Conservation (phyloP, 169 alveolate genomes). For the Hepatocystis sp. region DNA sequence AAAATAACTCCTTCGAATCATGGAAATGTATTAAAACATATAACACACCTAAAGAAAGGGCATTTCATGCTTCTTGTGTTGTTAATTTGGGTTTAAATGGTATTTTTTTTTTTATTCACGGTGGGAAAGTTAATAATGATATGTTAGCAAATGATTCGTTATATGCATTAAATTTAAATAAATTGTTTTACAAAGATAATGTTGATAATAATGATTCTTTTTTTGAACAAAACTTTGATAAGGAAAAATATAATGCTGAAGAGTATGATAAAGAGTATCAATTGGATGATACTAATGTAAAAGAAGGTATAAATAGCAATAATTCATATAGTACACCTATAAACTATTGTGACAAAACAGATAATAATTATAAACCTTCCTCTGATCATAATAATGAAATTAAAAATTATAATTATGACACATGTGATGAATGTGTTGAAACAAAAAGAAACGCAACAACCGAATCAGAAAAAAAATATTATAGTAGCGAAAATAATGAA, state of each 20-base stretch:
- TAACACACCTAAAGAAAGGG: constrained; percentile 65
- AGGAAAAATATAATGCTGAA: not conserved
- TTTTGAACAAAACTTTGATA: too few species aligned
- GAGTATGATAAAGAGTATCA: too few species aligned
- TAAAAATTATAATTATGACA: not conserved
- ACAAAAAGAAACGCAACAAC: not conserved
- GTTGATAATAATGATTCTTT: too few species aligned
- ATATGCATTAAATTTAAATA: constrained; percentile 54
- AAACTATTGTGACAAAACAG: too few species aligned
- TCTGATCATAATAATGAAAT: not conserved
- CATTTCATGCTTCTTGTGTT: constrained; percentile 70
- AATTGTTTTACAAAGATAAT: not conserved
- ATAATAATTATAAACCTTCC: not conserved
- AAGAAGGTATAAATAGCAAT: too few species aligned
- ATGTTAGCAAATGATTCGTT: constrained; percentile 28
- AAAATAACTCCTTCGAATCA: constrained; percentile 7
- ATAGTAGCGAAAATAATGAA: not conserved
- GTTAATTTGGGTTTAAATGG: constrained; percentile 62
- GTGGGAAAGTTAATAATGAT: constrained; percentile 62
- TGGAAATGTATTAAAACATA: constrained; percentile 47
- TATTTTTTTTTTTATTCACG: constrained; percentile 69
- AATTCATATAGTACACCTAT: not conserved
- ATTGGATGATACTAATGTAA: too few species aligned
- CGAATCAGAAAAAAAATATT: not conserved
- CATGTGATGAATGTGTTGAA: not conserved